Conservation (phyloP, 805 yeast genomes). For the Candida ascalaphidarum region DNA sequence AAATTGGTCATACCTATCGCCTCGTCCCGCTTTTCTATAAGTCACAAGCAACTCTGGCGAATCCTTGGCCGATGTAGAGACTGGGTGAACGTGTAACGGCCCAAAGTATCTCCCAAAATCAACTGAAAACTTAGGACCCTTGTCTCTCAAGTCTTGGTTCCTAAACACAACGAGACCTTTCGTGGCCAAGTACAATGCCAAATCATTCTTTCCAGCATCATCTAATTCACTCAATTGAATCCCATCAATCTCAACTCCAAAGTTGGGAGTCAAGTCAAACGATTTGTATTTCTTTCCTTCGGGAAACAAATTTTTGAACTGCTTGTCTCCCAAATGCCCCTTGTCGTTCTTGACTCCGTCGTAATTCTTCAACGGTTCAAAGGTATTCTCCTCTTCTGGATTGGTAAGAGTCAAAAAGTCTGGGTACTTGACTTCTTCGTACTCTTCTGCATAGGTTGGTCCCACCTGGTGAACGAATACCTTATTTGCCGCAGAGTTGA, state of each 20-base stretch:
- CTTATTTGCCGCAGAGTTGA: too few species aligned
- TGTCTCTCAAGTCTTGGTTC: constrained; percentile 50
- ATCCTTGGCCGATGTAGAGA: constrained; percentile 28
- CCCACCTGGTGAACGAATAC: too few species aligned
- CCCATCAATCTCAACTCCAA: constrained; percentile 59
- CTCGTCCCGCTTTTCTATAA: constrained; percentile 9
- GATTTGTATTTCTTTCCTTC: too few species aligned
- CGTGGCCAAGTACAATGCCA: constrained; percentile 60
- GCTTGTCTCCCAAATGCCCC: constrained; percentile 16
- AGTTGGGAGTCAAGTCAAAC: constrained; percentile 46
- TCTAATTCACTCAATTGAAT: constrained; percentile 49
- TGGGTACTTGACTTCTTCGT: constrained; percentile 12
- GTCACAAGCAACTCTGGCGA: constrained; percentile 8
- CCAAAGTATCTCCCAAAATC: constrained; percentile 28
- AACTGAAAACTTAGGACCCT: constrained; percentile 21
- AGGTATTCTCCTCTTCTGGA: constrained; percentile 12
- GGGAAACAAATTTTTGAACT: constrained; percentile 11
- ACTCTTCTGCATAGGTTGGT: constrained; percentile 7
- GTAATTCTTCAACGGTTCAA: constrained; percentile 10
- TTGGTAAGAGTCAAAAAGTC: constrained; percentile 10
- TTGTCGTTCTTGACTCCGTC: constrained; percentile 15
- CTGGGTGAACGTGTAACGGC: constrained; percentile 38
- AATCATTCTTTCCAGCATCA: constrained; percentile 53
- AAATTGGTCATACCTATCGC: constrained; percentile 7
- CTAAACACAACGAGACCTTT: constrained; percentile 63